Evolutionary conservation across 306 rosid species (phyloP).

Genomic region (Delonix regia): DNA sequence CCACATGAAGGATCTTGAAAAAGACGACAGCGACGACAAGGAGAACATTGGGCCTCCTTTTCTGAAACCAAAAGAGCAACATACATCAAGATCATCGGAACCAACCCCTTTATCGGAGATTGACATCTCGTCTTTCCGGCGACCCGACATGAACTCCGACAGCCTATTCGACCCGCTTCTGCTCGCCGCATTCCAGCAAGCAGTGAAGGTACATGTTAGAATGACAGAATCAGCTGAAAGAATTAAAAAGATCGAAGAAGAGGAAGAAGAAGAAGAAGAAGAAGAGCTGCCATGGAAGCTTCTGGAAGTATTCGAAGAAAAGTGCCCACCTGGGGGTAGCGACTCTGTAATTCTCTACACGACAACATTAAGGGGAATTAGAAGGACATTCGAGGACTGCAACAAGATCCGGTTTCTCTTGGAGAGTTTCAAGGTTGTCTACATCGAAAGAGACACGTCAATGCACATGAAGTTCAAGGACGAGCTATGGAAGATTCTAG

Average conservation of each 20-base stretch:
- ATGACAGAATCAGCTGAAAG: slow-evolving; percentile 35
- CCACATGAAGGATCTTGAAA: slow-evolving; percentile 59
- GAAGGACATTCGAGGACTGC: slow-evolving; percentile 88
- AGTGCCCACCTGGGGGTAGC: slow-evolving; percentile 75
- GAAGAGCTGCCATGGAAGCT: slow-evolving; percentile 33
- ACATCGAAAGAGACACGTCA: slow-evolving; percentile 75
- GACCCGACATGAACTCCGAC: slow-evolving; percentile 74
- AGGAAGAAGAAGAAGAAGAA: neutral
- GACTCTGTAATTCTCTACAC: slow-evolving; percentile 76
- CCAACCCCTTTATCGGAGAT: slow-evolving; percentile 44
- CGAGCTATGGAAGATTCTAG: slow-evolving; percentile 64
- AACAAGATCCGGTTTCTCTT: slow-evolving; percentile 69
- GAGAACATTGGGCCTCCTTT: slow-evolving; percentile 60
- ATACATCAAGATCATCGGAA: slow-evolving; percentile 25
- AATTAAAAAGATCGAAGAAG: slow-evolving; percentile 38
- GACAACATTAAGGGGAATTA: slow-evolving; percentile 72
- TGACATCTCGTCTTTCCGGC: slow-evolving; percentile 59
- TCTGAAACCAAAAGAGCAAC: slow-evolving; percentile 29
- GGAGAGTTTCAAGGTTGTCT: slow-evolving; percentile 71
- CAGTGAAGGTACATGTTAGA: slow-evolving; percentile 53
- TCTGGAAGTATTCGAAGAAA: slow-evolving; percentile 54
- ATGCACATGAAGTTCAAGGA: slow-evolving; percentile 80
- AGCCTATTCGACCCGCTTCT: slow-evolving; percentile 85
- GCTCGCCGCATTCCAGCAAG: slow-evolving; percentile 67
- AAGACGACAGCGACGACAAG: slow-evolving; percentile 57